phyloP scores from a whole-genome alignment of 148 eudicot species.

The Pharnaceum exiguum region DNA sequence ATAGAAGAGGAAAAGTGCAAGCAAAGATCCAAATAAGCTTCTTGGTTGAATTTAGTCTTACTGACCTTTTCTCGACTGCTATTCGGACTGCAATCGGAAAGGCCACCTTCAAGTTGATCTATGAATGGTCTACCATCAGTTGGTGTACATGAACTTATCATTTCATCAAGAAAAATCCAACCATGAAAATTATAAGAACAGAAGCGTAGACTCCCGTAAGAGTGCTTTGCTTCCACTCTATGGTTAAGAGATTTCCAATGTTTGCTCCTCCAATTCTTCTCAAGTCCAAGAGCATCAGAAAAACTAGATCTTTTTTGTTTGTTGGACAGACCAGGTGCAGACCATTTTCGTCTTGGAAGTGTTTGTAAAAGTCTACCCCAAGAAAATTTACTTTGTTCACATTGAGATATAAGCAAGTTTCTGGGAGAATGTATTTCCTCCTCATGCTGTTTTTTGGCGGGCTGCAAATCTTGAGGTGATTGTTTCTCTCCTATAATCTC shows the following conservation, averaged over 20 bases:
- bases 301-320: slow-evolving; percentile 6
- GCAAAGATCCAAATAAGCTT: slow-evolving; percentile 8
- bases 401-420: slow-evolving; percentile 17
- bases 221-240: slow-evolving; percentile 17
- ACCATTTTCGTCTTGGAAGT: slow-evolving; percentile 17
- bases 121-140: slow-evolving; percentile 37
- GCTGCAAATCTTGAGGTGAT: slow-evolving; percentile 21
- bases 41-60: slow-evolving; percentile 7
- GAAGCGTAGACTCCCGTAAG: slow-evolving; percentile 14
- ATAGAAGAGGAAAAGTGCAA: neutral
- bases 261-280: slow-evolving; percentile 22
- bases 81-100: slow-evolving; percentile 24
- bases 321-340: slow-evolving; percentile 9
- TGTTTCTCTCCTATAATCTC: slow-evolving; percentile 12
- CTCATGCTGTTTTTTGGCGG: too few species aligned
- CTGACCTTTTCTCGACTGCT: slow-evolving; percentile 35
- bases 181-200: slow-evolving; percentile 29
- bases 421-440: too few species aligned
- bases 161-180: slow-evolving; percentile 65
- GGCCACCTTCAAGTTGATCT: slow-evolving; percentile 31
- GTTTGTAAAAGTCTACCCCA: slow-evolving; percentile 20
- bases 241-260: slow-evolving; percentile 14
- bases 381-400: slow-evolving; percentile 26
- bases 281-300: slow-evolving; percentile 6
- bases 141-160: slow-evolving; percentile 39